Evolutionary conservation across 768 basidiomycete species (phyloP).

Genomic region (Suillus plorans): DNA sequence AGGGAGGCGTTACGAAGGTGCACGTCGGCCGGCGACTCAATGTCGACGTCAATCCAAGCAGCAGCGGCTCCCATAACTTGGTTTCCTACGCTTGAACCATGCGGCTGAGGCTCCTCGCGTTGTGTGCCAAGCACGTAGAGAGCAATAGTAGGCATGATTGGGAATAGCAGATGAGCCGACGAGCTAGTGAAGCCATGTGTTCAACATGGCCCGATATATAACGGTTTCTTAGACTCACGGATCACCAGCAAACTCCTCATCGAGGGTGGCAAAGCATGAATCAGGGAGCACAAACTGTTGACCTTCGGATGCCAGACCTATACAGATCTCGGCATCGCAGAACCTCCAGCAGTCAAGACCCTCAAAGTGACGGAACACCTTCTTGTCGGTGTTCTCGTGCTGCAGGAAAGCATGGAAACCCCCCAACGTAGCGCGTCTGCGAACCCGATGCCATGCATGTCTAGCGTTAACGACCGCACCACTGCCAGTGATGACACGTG

Average conservation of each 20-base stretch:
- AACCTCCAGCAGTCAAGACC: slow-evolving; percentile 47
- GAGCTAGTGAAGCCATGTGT: slow-evolving; percentile 29
- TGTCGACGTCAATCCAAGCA: slow-evolving; percentile 46
- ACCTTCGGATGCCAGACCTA: slow-evolving; percentile 52
- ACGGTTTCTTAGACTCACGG: slow-evolving; percentile 20
- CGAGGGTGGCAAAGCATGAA: slow-evolving; percentile 52
- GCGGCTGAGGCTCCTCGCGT: slow-evolving; percentile 18
- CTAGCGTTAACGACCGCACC: slow-evolving; percentile 16
- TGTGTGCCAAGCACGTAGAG: slow-evolving; percentile 49
- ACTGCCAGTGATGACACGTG: slow-evolving; percentile 22
- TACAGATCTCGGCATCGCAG: slow-evolving; percentile 48
- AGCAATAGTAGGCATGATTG: slow-evolving; percentile 52
- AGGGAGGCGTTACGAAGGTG: slow-evolving; percentile 60
- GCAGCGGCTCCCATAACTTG: slow-evolving; percentile 18
- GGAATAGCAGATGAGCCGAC: slow-evolving; percentile 53
- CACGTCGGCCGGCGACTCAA: slow-evolving; percentile 55
- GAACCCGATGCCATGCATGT: slow-evolving; percentile 28
- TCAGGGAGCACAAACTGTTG: slow-evolving; percentile 59
- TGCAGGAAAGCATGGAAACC: slow-evolving; percentile 30
- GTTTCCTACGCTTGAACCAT: slow-evolving; percentile 10
- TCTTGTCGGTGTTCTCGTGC: slow-evolving; percentile 8
- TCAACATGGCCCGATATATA: slow-evolving; percentile 4
- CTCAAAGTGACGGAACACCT: slow-evolving; percentile 14
- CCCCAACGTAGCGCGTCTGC: slow-evolving; percentile 26
- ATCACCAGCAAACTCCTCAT: slow-evolving; percentile 42